Conservation (phyloP, 257 asterid species). For the Ligustrum vulgare region DNA sequence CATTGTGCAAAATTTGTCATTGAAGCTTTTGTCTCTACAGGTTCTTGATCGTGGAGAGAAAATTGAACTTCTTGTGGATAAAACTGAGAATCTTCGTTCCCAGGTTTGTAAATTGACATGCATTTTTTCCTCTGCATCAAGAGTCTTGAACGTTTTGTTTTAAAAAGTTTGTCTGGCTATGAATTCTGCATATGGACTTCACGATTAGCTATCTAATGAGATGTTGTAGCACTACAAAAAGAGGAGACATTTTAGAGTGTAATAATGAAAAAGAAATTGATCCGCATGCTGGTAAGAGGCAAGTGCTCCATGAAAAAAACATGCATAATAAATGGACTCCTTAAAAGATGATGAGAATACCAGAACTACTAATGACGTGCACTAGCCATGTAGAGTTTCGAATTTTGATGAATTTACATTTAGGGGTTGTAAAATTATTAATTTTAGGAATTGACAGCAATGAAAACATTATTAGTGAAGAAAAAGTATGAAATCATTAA, state of each 20-base stretch:
- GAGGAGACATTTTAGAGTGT: not conserved
- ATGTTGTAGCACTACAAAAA: conserved; percentile 5
- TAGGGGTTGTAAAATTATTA: not conserved
- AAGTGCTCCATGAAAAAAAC: conserved; percentile 6
- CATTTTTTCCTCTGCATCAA: not conserved
- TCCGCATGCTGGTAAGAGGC: conserved; percentile 17
- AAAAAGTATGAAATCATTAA: not conserved
- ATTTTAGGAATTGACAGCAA: not conserved
- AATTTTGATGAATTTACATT: not conserved
- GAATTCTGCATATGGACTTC: conserved; percentile 2
- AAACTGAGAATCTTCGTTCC: conserved; percentile 85
- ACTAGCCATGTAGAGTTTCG: not conserved
- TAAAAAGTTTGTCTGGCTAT: not conserved
- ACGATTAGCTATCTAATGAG: not conserved
- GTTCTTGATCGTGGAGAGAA: conserved; percentile 97
- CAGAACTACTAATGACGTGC: not conserved
- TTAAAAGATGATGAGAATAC: conserved; percentile 4
- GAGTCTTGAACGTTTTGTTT: not conserved
- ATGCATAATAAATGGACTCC: not conserved
- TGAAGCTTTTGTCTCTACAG: conserved; percentile 36
- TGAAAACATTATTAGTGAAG: not conserved
- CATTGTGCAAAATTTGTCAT: conserved; percentile 10
- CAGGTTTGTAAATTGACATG: conserved; percentile 48
- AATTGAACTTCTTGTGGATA: conserved; percentile 89
- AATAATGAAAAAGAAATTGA: not conserved